Conservation (phyloP, 2,329 filamentous ascomycete genomes). For the Dothistroma pini region DNA sequence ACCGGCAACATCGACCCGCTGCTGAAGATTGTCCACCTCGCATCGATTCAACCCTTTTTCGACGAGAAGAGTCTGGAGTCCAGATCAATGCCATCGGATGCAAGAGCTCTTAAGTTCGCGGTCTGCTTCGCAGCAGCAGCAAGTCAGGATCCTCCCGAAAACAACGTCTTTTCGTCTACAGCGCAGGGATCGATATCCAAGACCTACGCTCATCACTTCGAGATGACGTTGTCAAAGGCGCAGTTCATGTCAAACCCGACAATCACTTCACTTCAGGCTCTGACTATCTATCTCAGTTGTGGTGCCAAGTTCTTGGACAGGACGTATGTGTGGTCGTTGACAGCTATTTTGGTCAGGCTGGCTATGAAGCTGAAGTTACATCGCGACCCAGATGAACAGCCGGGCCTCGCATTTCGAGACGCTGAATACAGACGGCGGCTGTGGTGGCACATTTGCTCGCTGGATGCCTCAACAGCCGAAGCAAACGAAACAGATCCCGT, state of each 20-base stretch:
- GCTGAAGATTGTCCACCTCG: constrained; percentile 19
- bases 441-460: constrained; percentile 25
- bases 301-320: constrained; percentile 15
- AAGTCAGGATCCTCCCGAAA: constrained; percentile 11
- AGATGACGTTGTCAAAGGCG: constrained; percentile 14
- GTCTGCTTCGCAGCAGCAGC: constrained; percentile 22
- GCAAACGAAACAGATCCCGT: constrained; percentile 19
- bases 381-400: constrained; percentile 18
- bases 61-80: constrained; percentile 8
- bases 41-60: constrained; percentile 19
- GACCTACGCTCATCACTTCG: constrained; percentile 15
- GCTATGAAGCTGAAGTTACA: constrained; percentile 23
- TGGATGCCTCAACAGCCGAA: constrained; percentile 21
- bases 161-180: constrained; percentile 6
- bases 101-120: constrained; percentile 18
- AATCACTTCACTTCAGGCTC: constrained; percentile 18
- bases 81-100: constrained; percentile 6
- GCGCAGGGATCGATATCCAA: constrained; percentile 6
- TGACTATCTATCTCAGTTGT: constrained; percentile 19
- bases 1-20: constrained; percentile 19
- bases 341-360: constrained; percentile 19
- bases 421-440: constrained; percentile 21
- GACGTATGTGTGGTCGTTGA: constrained; percentile 19
- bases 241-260: constrained; percentile 18
- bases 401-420: constrained; percentile 12